These are phyloP conservation scores for Macadamia tetraphylla DNA, from an alignment of 164 flowering plant species.

Conservation along the genomic window DNA sequence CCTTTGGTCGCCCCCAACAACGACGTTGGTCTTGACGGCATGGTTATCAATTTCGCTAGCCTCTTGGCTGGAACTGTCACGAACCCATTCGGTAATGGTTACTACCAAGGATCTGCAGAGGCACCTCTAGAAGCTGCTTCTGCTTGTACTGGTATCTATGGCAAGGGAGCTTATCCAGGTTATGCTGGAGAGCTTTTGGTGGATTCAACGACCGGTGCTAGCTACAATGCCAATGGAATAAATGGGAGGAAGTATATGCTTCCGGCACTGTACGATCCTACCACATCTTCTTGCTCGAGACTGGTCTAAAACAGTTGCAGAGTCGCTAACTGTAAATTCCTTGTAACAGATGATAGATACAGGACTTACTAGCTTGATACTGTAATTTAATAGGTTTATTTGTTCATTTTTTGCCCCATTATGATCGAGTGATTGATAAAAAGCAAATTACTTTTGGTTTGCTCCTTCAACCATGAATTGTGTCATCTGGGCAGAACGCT, in stretches of 20 bases:
- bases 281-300: slow-evolving; percentile 19
- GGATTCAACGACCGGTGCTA: slow-evolving; percentile 19
- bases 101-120: slow-evolving; percentile 23
- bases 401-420: no score
- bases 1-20: slow-evolving; percentile 27
- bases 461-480: no score
- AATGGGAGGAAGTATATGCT: slow-evolving; percentile 24
- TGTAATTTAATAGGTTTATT: no score
- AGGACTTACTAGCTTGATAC: no score
- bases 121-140: slow-evolving; percentile 32
- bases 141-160: slow-evolving; percentile 28
- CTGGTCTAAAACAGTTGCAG: slow-evolving; percentile 2
- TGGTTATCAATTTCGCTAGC: slow-evolving; percentile 25
- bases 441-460: no score
- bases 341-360: no score
- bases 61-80: slow-evolving; percentile 28
- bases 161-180: slow-evolving; percentile 32
- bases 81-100: slow-evolving; percentile 28
- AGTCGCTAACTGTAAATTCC: no score
- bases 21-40: slow-evolving; percentile 34
- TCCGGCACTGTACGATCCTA: slow-evolving; percentile 27
- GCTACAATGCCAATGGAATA: slow-evolving; percentile 28
- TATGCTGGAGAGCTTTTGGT: slow-evolving; percentile 28
- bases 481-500: no score
- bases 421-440: no score